Percentiles rank a stretch among this genome's conserved stretches.
Conservation (phyloP, 257 asterid species). For the Verbena officinalis region DNA sequence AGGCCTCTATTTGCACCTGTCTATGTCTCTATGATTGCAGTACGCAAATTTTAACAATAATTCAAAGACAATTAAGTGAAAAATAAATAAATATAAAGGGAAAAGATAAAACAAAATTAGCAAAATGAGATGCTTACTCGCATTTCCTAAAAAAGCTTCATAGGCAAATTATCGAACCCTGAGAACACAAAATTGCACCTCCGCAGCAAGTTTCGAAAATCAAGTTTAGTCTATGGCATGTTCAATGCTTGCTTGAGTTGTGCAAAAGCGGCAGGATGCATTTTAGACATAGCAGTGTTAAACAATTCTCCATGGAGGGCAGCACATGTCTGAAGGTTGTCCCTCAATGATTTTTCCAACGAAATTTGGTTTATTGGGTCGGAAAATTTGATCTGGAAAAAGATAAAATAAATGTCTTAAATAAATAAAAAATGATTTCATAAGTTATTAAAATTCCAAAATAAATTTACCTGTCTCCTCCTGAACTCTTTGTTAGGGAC, state of each 20-base stretch:
- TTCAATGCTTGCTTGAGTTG: conserved; percentile 86
- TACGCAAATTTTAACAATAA: background rate
- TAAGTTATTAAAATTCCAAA: conserved; percentile 1
- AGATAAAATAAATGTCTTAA: conserved; percentile 19
- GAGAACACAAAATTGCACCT: conserved; percentile 29
- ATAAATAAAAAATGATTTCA: conserved; percentile 12
- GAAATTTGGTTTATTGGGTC: conserved; percentile 85
- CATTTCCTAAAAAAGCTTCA: conserved; percentile 28
- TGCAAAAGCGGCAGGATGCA: conserved; percentile 81
- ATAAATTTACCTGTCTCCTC: conserved; percentile 79
- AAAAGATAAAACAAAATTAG: background rate
- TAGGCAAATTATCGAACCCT: conserved; percentile 34
- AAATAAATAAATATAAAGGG: no score
- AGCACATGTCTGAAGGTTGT: conserved; percentile 89
- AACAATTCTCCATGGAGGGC: conserved; percentile 86
- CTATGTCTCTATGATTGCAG: background rate
- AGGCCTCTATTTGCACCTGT: no score
- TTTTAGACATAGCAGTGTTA: conserved; percentile 71
- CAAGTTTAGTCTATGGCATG: conserved; percentile 58
- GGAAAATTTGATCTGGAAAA: conserved; percentile 77
- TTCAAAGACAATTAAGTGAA: no score
- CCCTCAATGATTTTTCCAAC: conserved; percentile 79
- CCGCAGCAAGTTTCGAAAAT: conserved; percentile 25
- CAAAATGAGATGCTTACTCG: conserved; percentile 24
- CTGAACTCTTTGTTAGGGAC: conserved; percentile 87